phyloP scores from a whole-genome alignment of 2,329 filamentous ascomycete genomes.

The Tolypocladium ophioglossoides region DNA sequence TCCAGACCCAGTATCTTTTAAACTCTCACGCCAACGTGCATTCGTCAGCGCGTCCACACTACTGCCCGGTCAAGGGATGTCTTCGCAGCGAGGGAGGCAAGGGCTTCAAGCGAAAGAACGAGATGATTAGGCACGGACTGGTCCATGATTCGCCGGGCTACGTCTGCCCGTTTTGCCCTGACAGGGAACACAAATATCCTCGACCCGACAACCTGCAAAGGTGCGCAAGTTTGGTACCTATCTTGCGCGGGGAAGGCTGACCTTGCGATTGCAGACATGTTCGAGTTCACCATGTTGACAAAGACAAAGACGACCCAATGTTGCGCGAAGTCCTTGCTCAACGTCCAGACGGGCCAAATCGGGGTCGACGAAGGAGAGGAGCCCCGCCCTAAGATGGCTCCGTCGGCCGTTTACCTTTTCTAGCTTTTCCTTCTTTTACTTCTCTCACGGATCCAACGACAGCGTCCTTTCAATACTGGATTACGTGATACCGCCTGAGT shows the following conservation, averaged over 20 bases:
- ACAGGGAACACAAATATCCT: slow-evolving; percentile 88
- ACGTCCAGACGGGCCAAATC: slow-evolving; percentile 70
- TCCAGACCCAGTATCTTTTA: slow-evolving; percentile 66
- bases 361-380: slow-evolving; percentile 64
- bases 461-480: neutral
- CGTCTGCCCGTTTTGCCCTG: slow-evolving; percentile 90
- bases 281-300: slow-evolving; percentile 81
- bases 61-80: slow-evolving; percentile 52
- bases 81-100: slow-evolving; percentile 53
- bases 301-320: slow-evolving; percentile 73
- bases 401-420: slow-evolving; percentile 1
- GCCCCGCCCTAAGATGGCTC: slow-evolving; percentile 18
- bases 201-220: slow-evolving; percentile 92
- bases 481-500: neutral
- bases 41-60: slow-evolving; percentile 54
- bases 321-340: slow-evolving; percentile 79
- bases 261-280: slow-evolving; percentile 57
- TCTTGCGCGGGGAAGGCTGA: slow-evolving; percentile 4
- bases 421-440: neutral
- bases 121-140: slow-evolving; percentile 68
- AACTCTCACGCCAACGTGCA: slow-evolving; percentile 72
- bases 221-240: slow-evolving; percentile 35
- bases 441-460: neutral
- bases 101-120: slow-evolving; percentile 63
- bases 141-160: slow-evolving; percentile 94